These are phyloP conservation scores for Sinapis alba DNA, from an alignment of 441 rosid genomes.

Conservation along the genomic window DNA sequence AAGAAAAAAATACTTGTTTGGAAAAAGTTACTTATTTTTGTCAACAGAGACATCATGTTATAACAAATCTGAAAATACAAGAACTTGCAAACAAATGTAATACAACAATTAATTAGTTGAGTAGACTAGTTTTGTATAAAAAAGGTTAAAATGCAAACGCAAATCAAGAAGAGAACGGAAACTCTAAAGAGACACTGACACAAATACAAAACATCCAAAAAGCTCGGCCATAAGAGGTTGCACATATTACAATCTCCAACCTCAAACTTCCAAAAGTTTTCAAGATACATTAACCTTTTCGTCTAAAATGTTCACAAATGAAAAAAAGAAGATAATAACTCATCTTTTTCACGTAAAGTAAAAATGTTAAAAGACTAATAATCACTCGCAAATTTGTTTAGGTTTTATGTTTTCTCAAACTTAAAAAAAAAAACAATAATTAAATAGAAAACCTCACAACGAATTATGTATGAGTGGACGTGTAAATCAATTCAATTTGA, in stretches of 20 bases:
- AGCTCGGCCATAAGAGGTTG: background rate
- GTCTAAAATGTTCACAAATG: background rate
- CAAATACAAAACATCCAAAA: background rate
- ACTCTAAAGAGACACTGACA: background rate
- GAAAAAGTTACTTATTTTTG: background rate
- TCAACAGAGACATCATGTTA: background rate
- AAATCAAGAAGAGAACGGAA: background rate
- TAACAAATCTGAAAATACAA: background rate
- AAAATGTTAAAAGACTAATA: background rate
- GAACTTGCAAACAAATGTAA: background rate
- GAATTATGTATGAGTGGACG: conserved; percentile 21
- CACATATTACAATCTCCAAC: background rate
- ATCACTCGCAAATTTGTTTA: background rate
- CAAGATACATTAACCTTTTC: background rate
- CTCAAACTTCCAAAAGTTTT: background rate
- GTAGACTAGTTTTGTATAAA: background rate
- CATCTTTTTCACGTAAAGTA: background rate
- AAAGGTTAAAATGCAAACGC: background rate
- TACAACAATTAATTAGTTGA: background rate
- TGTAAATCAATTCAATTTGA: conserved; percentile 23
- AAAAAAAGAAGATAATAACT: background rate
- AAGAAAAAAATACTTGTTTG: background rate
- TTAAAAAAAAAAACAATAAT: background rate
- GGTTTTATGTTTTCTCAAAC: background rate
- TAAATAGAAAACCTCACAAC: conserved; percentile 4